phyloP scores from a whole-genome alignment of 495 filamentous ascomycete genomes.

The Penicillium canariense region DNA sequence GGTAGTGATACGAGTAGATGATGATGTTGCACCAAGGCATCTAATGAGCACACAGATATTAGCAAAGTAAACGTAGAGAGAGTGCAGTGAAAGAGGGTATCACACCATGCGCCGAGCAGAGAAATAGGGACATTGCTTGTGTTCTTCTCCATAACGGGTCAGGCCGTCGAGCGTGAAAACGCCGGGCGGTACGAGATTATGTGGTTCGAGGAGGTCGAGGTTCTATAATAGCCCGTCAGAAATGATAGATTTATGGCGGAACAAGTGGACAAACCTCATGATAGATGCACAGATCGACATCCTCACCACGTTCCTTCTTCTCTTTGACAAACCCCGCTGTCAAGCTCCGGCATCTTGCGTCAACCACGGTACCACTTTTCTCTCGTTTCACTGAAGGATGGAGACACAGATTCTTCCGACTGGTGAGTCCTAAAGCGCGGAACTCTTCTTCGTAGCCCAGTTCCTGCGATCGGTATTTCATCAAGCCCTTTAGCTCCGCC shows the following conservation, averaged over 20 bases:
- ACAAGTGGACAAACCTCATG: constrained; percentile 65
- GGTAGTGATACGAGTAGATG: constrained; percentile 98
- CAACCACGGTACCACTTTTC: constrained; percentile 90
- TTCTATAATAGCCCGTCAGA: constrained; percentile 55
- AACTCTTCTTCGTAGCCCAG: constrained; percentile 91
- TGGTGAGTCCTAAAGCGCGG: constrained; percentile 84
- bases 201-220: constrained; percentile 88
- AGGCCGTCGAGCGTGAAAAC: constrained; percentile 95
- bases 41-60: constrained; percentile 34
- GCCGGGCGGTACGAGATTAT: constrained; percentile 88
- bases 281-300: constrained; percentile 90
- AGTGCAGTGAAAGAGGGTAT: background rate
- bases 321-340: constrained; percentile 97
- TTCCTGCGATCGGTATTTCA: constrained; percentile 88
- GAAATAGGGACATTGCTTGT: constrained; percentile 98
- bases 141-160: constrained; percentile 82
- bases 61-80: background rate
- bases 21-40: constrained; percentile 99
- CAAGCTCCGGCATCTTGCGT: constrained; percentile 90
- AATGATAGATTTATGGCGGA: background rate
- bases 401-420: constrained; percentile 94
- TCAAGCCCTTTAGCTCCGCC: constrained; percentile 84
- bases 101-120: constrained; percentile 88
- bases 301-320: constrained; percentile 91
- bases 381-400: constrained; percentile 94